These are phyloP conservation scores for Colletotrichum magnum DNA, from an alignment of 2,329 filamentous ascomycete genomes.

Conservation along the genomic window DNA sequence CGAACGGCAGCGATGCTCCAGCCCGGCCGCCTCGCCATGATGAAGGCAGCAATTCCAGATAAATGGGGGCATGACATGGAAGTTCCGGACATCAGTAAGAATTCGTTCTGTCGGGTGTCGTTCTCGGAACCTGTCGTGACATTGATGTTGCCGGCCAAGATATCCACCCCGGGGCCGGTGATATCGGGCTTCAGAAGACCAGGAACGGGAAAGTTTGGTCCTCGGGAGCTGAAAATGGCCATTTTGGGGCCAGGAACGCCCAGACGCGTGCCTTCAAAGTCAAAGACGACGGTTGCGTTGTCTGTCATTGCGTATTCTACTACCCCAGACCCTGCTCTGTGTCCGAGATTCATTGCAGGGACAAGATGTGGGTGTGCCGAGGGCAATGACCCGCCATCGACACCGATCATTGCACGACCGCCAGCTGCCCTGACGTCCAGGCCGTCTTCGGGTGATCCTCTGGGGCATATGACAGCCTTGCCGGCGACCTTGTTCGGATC, in stretches of 20 bases:
- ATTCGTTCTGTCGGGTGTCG: constrained; percentile 1
- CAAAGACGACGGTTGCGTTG: constrained; percentile 9
- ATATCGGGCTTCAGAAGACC: constrained; percentile 39
- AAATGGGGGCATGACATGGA: constrained; percentile 40
- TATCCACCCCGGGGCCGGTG: constrained; percentile 35
- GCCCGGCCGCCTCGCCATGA: constrained; percentile 35
- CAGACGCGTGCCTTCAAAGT: constrained; percentile 16
- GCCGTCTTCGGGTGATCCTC: too few relatives aligned
- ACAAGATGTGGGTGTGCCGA: background rate
- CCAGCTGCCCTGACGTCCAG: constrained; percentile 15
- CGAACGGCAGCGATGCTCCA: constrained; percentile 34
- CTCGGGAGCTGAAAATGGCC: constrained; percentile 36
- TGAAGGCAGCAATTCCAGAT: constrained; percentile 30
- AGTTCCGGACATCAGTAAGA: constrained; percentile 36
- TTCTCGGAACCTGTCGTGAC: constrained; percentile 1
- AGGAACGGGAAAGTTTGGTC: constrained; percentile 23
- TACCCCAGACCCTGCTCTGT: background rate
- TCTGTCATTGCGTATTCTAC: constrained; percentile 11
- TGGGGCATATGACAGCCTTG: constrained; percentile 13
- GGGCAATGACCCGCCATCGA: background rate
- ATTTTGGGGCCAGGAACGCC: constrained; percentile 31
- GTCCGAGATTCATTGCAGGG: constrained; percentile 16
- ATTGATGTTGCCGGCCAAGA: constrained; percentile 32
- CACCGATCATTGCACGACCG: constrained; percentile 20
- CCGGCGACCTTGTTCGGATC: constrained; percentile 14